Conservation (phyloP, 2,329 filamentous ascomycete genomes). For the Ascochyta koolunga region DNA sequence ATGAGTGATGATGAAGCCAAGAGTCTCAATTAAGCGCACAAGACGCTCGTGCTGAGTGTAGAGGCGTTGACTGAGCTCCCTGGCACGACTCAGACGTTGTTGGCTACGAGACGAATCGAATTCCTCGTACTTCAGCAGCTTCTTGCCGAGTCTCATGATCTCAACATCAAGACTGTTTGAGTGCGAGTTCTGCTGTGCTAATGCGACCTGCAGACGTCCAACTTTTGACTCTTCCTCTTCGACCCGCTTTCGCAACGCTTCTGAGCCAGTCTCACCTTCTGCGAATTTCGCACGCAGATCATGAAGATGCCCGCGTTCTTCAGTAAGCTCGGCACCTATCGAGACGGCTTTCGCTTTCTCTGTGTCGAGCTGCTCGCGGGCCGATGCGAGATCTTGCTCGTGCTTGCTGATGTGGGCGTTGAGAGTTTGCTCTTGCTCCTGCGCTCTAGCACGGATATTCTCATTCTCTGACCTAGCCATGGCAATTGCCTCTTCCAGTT, state of each 20-base stretch:
- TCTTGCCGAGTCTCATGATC: constrained; percentile 70
- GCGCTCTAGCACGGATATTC: constrained; percentile 47
- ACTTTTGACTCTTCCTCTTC: constrained; percentile 77
- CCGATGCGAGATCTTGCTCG: constrained; percentile 44
- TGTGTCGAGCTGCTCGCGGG: constrained; percentile 53
- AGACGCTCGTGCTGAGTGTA: constrained; percentile 85
- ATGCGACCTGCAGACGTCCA: constrained; percentile 68
- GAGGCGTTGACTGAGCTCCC: constrained; percentile 82
- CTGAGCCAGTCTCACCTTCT: constrained; percentile 83
- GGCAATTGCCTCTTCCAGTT: constrained; percentile 54
- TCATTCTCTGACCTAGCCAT: constrained; percentile 56
- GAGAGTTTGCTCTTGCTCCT: constrained; percentile 49
- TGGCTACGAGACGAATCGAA: constrained; percentile 63
- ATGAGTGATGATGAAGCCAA: constrained; percentile 82
- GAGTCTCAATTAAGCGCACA: constrained; percentile 79
- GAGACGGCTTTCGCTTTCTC: constrained; percentile 55
- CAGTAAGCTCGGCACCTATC: constrained; percentile 61
- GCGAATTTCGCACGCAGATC: constrained; percentile 73
- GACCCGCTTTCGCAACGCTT: constrained; percentile 75
- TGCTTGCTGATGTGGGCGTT: constrained; percentile 47
- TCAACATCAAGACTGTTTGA: constrained; percentile 78
- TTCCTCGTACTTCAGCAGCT: constrained; percentile 60
- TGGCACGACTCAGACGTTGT: constrained; percentile 72
- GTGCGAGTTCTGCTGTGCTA: constrained; percentile 77
- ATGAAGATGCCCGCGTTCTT: constrained; percentile 72